Conservation (phyloP, 345 rosid species). For the Brassica incana region DNA sequence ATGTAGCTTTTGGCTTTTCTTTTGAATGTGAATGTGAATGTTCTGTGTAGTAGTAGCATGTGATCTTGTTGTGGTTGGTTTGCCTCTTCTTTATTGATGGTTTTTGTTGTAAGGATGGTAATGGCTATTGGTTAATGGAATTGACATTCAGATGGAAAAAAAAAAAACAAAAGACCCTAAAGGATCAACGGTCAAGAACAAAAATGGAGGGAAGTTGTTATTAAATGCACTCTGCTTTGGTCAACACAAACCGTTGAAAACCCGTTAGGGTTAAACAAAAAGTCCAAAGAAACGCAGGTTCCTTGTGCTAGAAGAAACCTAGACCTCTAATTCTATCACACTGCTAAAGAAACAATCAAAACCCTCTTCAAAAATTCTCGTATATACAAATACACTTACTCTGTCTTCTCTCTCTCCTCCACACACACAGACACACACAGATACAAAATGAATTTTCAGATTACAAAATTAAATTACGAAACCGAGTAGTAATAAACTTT, state of each 20-base stretch:
- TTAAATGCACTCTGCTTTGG: background rate
- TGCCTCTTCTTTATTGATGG: background rate
- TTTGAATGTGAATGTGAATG: background rate
- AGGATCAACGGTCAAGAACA: slow-evolving; percentile 3
- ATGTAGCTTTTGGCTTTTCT: background rate
- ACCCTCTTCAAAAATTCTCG: slow-evolving; percentile 7
- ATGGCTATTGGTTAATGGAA: background rate
- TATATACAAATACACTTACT: slow-evolving; percentile 14
- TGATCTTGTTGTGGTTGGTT: background rate
- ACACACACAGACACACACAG: background rate
- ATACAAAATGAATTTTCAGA: slow-evolving; percentile 11
- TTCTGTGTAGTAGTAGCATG: no score
- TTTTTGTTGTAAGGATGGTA: background rate
- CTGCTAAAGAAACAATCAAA: background rate
- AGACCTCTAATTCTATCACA: background rate
- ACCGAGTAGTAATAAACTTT: background rate
- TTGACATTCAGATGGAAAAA: background rate
- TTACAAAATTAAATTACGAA: slow-evolving; percentile 14
- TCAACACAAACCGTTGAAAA: slow-evolving; percentile 10
- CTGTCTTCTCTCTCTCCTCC: background rate
- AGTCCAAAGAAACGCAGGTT: background rate
- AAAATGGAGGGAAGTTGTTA: background rate
- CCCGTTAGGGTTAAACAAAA: slow-evolving; percentile 10
- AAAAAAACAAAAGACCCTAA: no score
- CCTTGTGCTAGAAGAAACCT: slow-evolving; percentile 30